These are phyloP conservation scores for Cordyceps militaris DNA, from an alignment of 2,329 filamentous ascomycete species.

Conservation along the genomic window DNA sequence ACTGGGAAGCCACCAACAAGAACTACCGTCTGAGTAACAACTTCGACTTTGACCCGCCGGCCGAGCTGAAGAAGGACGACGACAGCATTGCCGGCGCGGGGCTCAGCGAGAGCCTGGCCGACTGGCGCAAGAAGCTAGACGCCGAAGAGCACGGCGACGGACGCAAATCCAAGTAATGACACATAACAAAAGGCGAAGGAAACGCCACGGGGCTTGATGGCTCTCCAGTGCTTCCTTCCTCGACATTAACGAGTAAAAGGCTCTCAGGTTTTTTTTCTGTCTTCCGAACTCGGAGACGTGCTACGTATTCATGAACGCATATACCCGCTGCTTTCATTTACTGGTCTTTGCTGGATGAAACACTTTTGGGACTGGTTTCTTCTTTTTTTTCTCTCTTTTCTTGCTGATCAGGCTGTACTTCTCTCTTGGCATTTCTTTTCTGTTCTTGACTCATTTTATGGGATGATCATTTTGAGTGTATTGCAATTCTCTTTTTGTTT, in stretches of 20 bases:
- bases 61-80: conserved; percentile 35
- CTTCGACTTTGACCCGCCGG: conserved; percentile 69
- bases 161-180: conserved; percentile 19
- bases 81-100: conserved; percentile 35
- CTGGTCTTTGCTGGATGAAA: conserved; percentile 12
- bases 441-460: too few species aligned
- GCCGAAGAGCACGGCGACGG: conserved; percentile 30
- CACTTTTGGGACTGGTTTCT: conserved; percentile 8
- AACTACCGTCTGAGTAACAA: conserved; percentile 86
- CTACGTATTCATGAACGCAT: conserved; percentile 26
- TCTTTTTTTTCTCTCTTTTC: conserved; percentile 5
- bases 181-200: conserved; percentile 12
- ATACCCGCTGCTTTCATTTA: conserved; percentile 23
- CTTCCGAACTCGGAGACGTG: conserved; percentile 6
- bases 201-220: neutral
- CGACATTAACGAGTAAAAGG: conserved; percentile 16
- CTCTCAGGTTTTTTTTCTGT: conserved; percentile 4
- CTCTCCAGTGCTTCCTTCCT: conserved; percentile 1
- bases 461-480: neutral
- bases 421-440: neutral
- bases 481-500: conserved; percentile 16
- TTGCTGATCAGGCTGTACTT: too few species aligned
- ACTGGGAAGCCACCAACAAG: conserved; percentile 95
- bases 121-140: conserved; percentile 75
- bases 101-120: conserved; percentile 65